Conservation (phyloP, 257 asterid species). For the Nicotiana otophora region DNA sequence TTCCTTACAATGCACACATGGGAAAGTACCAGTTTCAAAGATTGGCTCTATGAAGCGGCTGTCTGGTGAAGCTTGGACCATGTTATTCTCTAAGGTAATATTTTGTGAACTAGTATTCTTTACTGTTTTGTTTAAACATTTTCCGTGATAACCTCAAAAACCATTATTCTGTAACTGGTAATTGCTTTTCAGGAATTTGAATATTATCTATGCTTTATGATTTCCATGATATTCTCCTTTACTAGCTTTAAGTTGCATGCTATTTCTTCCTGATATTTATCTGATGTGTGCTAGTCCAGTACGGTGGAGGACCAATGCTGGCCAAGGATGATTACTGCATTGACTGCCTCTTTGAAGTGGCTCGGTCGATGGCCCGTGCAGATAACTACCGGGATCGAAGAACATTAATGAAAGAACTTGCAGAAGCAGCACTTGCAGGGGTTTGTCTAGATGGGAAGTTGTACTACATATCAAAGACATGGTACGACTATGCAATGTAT, state of each 20-base stretch:
- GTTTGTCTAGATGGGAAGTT: slow-evolving; percentile 47
- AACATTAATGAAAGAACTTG: slow-evolving; percentile 74
- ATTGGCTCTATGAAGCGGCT: slow-evolving; percentile 69
- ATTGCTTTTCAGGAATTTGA: background rate
- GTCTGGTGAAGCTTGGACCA: slow-evolving; percentile 87
- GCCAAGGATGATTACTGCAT: slow-evolving; percentile 63
- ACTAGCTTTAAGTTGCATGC: slow-evolving; percentile 4
- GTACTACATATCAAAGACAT: slow-evolving; percentile 74
- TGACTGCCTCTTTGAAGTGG: slow-evolving; percentile 74
- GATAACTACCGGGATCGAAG: slow-evolving; percentile 72
- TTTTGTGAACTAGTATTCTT: slow-evolving; percentile 7
- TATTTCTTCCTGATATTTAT: slow-evolving; percentile 15
- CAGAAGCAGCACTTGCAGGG: slow-evolving; percentile 90
- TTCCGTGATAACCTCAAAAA: background rate
- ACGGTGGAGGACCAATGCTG: slow-evolving; percentile 85
- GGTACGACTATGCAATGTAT: slow-evolving; percentile 37
- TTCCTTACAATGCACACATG: slow-evolving; percentile 74
- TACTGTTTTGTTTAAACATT: background rate
- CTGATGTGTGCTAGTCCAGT: slow-evolving; percentile 47
- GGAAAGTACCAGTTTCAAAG: slow-evolving; percentile 75
- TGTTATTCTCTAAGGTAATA: slow-evolving; percentile 65
- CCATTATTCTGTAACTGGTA: background rate
- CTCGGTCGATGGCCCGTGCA: slow-evolving; percentile 58
- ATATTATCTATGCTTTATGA: slow-evolving; percentile 6
- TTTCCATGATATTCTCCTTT: slow-evolving; percentile 15